These are phyloP conservation scores for Zygoascus biomembranicola DNA, from an alignment of 805 yeast species.

Conservation along the genomic window DNA sequence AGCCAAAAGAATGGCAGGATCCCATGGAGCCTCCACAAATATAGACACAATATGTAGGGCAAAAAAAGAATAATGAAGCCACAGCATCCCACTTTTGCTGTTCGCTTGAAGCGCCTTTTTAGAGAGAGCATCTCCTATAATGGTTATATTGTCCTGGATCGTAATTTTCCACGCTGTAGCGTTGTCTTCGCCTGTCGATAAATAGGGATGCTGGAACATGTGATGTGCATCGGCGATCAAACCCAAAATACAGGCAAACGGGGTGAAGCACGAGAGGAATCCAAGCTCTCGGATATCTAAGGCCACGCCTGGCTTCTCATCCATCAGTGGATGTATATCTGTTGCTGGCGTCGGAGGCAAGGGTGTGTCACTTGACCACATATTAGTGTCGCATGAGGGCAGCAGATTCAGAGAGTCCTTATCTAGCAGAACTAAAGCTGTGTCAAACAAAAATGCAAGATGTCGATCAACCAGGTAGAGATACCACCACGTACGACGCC, in stretches of 20 bases:
- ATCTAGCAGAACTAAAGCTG: slow-evolving; percentile 28
- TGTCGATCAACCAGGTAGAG: slow-evolving; percentile 34
- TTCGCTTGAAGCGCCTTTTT: background rate
- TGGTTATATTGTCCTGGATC: background rate
- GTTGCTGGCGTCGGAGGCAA: background rate
- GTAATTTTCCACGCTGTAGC: background rate
- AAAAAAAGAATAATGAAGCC: background rate
- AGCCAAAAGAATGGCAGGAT: background rate
- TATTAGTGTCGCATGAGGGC: background rate
- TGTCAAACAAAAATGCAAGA: slow-evolving; percentile 32
- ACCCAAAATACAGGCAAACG: background rate
- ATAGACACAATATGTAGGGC: background rate
- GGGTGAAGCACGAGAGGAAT: background rate
- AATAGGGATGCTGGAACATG: background rate
- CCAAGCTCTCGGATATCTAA: background rate
- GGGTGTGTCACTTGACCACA: background rate
- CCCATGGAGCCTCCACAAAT: slow-evolving; percentile 1
- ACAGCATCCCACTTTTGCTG: background rate
- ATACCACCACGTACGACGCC: slow-evolving; percentile 36
- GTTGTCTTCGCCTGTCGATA: background rate
- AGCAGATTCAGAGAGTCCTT: slow-evolving; percentile 25
- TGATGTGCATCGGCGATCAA: background rate
- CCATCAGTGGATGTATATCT: background rate
- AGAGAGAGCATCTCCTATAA: background rate
- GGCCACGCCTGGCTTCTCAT: background rate